These are phyloP conservation scores for Dendryphion nanum DNA, from an alignment of 2,329 filamentous ascomycete species.

Conservation along the genomic window DNA sequence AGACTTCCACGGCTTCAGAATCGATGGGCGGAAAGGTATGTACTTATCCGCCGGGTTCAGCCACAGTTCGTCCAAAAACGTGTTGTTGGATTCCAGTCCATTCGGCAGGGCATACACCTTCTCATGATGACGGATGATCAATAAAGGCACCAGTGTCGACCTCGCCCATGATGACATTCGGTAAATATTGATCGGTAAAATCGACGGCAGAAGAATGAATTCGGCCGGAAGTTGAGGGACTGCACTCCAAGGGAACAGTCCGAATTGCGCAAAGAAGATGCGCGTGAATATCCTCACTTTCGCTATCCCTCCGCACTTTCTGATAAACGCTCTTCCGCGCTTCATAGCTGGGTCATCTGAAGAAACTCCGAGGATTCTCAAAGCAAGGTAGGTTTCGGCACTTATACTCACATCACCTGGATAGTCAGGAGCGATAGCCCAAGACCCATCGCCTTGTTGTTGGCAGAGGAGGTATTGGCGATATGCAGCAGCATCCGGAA, in stretches of 20 bases:
- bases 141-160: not conserved
- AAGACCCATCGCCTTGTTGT: no score
- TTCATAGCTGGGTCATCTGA: no score
- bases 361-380: no score
- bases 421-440: no score
- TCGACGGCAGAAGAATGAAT: not conserved
- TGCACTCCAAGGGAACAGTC: not conserved
- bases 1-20: no score
- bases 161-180: not conserved
- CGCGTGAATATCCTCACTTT: not conserved
- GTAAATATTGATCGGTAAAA: not conserved
- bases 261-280: constrained; percentile 1
- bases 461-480: no score
- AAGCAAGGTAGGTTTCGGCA: no score
- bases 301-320: not conserved
- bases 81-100: not conserved
- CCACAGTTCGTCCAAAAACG: no score
- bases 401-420: no score
- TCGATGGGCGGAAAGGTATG: no score
- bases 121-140: not conserved
- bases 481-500: no score
- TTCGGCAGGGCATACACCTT: not conserved
- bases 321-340: not conserved
- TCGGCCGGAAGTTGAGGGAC: not conserved
- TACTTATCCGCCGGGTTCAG: no score